Evolutionary conservation across 768 basidiomycete genomes (phyloP), one percentile per base, ranked within the genome.

Genomic region (Rhizopogon vulgaris): DNA sequence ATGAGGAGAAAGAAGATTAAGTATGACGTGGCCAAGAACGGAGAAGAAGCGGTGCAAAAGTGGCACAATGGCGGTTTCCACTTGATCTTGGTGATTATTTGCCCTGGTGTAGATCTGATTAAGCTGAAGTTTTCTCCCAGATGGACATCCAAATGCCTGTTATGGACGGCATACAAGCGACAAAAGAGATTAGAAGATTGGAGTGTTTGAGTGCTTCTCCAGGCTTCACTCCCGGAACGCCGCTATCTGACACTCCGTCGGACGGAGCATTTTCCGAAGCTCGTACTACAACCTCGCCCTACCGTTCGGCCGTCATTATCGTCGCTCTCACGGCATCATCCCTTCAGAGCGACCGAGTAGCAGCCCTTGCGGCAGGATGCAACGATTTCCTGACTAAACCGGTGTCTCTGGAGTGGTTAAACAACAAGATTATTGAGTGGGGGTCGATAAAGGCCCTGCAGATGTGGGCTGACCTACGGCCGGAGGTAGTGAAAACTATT

Each of bases 131-230:
- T 43, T 48, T 37, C 32, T 27, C 53, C 3, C 58, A 97, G 95
- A 99, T 99, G 96, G 96, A 99, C 73, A 98, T 99, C 49, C 95
- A 98, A 70, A 94, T 99, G 82, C 96, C 96, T 8, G 85, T 98
- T 59, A 98, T 96, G 90, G 92, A 95, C 69, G 96, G 96, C 32
- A 96, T 98, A 45, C 83, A 91, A 64, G 96, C 96, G 6, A 99
- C 96, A 3, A 94, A 93, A 61, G 90, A 94, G 67, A 99, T 99
- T 53, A 79, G 96, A 48, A 80, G 84, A 49, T 69, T 94, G 39
- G 95, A 98, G 65, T 86, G 83, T 60, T 55, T 69, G 36, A 82
- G 78, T 54, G 79, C 82, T 46, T 73, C 79, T 42, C 80, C 83
- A 41, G 85, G 83, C 7, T 86, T 79, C 60, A 84, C 81, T 39